Base-by-base conservation (phyloP, 1,284 basidiomycete species). In the Mycosarcoma mackinlayi region DNA sequence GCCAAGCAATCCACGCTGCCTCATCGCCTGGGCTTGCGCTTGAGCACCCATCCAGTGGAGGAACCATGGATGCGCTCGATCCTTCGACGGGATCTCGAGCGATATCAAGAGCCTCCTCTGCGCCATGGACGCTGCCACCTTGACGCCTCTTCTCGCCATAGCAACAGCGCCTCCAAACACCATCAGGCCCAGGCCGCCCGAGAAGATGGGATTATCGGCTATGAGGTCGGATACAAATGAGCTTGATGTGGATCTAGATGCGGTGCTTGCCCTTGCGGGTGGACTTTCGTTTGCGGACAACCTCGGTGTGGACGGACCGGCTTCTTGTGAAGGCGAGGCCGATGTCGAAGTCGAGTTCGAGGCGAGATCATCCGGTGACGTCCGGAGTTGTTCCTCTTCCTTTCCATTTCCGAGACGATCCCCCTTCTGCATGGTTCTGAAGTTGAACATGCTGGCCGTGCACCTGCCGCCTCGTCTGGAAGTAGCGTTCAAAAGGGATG, bases 21-120 rank as follows among this genome's bases (percentile, higher is more conserved):
- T 63, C 66, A 80, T 71, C 27, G 74, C 73, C 31, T 82, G 81
- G 0, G 81, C 78, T 33, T 84, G 51, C 14, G 80, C 79, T 57
- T 82, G 84, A 1, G 81, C 87, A 3, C 93, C 89, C 92, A 98
- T 93, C 96, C 96, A 99, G 64, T 91, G 87, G 27, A 99, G 88
- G 83, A 98, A 95, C 94, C 96, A 98, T 33, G 93, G 91, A 83
- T 98, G 98, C 3, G 94, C 87, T 25, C 88, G 89, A 83, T 99
- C 96, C 80, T 94, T 93, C 77, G 94, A 97, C 48, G 92, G 93
- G 74, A 99, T 94, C 85, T 99, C 96, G 44, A 98, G 88, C 6
- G 93, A 91, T 39, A 98, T 94, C 47, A 98, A 89, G 85, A 99
- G 87, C 28, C 95, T 89, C 23, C 96, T 87, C 58, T 92, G 93